These are phyloP conservation scores for Nemania sp. DNA, from an alignment of 2,329 filamentous ascomycete genomes.

Conservation along the genomic window DNA sequence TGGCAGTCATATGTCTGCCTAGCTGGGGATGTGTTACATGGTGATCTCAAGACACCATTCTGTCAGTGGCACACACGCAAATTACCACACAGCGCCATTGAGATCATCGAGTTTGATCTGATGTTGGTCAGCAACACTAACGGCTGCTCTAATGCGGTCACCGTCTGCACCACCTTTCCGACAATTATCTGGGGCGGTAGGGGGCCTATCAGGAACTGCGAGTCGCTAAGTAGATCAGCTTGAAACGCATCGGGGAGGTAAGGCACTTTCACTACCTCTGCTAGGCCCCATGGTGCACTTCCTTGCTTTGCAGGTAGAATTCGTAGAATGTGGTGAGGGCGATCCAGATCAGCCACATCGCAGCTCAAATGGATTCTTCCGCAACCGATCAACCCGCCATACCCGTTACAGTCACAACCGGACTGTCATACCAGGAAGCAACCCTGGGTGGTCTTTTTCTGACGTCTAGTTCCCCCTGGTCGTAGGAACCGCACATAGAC, in stretches of 20 bases:
- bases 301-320: constrained; percentile 20
- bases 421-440: constrained; percentile 12
- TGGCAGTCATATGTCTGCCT: background rate
- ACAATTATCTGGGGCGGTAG: constrained; percentile 10
- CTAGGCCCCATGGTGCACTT: constrained; percentile 13
- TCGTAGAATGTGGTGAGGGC: constrained; percentile 14
- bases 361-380: constrained; percentile 19
- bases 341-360: constrained; percentile 18
- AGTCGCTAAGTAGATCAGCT: constrained; percentile 20
- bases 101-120: constrained; percentile 23
- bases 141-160: constrained; percentile 4
- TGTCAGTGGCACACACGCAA: background rate
- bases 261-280: constrained; percentile 13
- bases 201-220: constrained; percentile 12
- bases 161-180: constrained; percentile 15
- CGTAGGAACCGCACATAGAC: constrained; percentile 23
- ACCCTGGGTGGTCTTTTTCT: constrained; percentile 4
- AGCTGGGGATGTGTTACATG: background rate
- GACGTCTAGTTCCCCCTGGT: constrained; percentile 15
- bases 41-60: background rate
- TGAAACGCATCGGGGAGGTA: constrained; percentile 31
- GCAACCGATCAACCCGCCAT: background rate
- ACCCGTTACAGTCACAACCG: constrained; percentile 19
- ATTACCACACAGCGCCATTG: constrained; percentile 1
- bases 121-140: constrained; percentile 5